Conservation (phyloP, 139 green algal genomes). For the Eudorina sp. region DNA sequence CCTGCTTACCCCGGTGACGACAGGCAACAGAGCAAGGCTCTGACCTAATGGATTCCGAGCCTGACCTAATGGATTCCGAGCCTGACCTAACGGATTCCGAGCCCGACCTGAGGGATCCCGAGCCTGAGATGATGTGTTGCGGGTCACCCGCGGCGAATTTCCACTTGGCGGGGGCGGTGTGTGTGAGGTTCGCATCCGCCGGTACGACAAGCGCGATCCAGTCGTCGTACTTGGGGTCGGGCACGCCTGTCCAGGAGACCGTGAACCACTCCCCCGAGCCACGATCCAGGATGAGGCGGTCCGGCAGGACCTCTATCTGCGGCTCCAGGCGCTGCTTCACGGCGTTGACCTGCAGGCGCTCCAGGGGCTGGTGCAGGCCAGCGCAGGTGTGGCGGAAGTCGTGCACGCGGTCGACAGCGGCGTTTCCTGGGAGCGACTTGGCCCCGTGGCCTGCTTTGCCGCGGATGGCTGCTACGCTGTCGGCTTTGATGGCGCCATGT, state of each 20-base stretch:
- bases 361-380: conserved; percentile 18
- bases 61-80: no score
- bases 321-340: not conserved
- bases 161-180: conserved; percentile 67
- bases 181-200: conserved; percentile 44
- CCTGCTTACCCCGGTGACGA: no score
- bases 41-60: no score
- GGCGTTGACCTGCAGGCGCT: not conserved
- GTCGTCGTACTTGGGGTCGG: conserved; percentile 51
- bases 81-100: no score
- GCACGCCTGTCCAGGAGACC: conserved; percentile 44
- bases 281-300: not conserved
- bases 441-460: no score
- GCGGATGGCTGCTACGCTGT: no score
- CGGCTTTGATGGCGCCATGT: no score
- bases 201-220: conserved; percentile 55
- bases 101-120: conserved; percentile 54
- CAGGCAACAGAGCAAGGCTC: no score
- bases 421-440: no score
- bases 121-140: conserved; percentile 49
- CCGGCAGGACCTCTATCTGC: not conserved
- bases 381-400: not conserved
- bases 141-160: conserved; percentile 43
- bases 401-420: not conserved
- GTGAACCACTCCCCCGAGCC: conserved; percentile 51